Base-by-base conservation (phyloP, 2,329 filamentous ascomycete species). In the Tolypocladium album region DNA sequence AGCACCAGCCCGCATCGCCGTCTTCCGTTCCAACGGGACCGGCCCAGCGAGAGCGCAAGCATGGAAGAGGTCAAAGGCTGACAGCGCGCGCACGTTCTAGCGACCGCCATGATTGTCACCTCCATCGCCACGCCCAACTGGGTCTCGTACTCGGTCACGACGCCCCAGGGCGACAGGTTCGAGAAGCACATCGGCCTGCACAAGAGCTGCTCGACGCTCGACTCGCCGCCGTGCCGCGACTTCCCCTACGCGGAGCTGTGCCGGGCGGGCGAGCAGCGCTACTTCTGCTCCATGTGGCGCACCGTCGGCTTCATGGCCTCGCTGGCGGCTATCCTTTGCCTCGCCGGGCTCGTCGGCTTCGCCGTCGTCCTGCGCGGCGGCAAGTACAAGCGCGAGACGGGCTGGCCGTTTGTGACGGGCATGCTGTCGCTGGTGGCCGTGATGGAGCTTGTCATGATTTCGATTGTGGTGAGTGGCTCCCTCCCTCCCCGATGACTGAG, bases 231-330 rank as follows among this genome's bases (percentile, higher is more conserved):
- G 55, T 92, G 89, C 72, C 78, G 79, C 59, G 63, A 65, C 17
- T 75, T 72, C 56, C 74, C 72, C 20, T 65, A 66, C 24, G 66
- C 66, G 24, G 67, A 72, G 39, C 61, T 75, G 31, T 77, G 75
- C 61, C 67, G 70, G 31, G 66, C 68, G 42, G 71, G 67, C 34
- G 83, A 87, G 50, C 31, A 22, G 66, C 81, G 85, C 58, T 85
- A 86, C 68, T 97, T 97, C 76, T 97, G 94, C 79, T 88, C 86
- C 67, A 88, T 95, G 82, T 99, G 93, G 93, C 84, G 89, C 61
- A 90, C 86, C 34, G 86, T 91, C 42, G 92, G 90, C 31, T 97
- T 97, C 75, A 75, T 96, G 64, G 91, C 96, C 77, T 89, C 87
- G 58, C 89, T 97, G 67, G 83, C 89, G 9, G 84, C 91, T 43